phyloP scores from a whole-genome alignment of 1,284 basidiomycete genomes.

The Ustilago vetiveriae region DNA sequence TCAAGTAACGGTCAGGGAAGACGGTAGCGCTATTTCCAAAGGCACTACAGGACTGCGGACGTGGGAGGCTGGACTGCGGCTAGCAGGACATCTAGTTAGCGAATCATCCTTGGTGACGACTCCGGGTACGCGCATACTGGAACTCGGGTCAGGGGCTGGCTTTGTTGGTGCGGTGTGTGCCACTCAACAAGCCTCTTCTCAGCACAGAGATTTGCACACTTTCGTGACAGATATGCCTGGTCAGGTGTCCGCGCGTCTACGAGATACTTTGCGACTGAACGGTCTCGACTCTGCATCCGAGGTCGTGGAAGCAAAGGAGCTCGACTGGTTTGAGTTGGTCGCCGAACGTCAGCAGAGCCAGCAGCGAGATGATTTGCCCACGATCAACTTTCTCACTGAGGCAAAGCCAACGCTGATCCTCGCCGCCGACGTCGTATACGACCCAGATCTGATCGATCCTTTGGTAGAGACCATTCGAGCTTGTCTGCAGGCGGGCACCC shows the following conservation, averaged over 20 bases:
- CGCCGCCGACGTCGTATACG: conserved; percentile 52
- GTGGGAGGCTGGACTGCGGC: conserved; percentile 47
- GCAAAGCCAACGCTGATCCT: conserved; percentile 39
- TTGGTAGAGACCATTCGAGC: conserved; percentile 40
- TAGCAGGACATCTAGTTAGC: conserved; percentile 36
- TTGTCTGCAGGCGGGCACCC: conserved; percentile 18
- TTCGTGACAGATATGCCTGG: conserved; percentile 48
- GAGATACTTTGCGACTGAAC: conserved; percentile 31
- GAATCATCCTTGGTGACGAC: conserved; percentile 18
- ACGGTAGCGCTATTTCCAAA: conserved; percentile 40
- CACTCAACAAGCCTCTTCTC: conserved; percentile 11
- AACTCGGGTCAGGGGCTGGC: conserved; percentile 52
- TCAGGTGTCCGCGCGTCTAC: conserved; percentile 32
- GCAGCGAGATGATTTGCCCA: conserved; percentile 39
- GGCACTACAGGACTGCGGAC: conserved; percentile 49
- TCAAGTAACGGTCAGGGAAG: conserved; percentile 35
- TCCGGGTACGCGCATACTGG: conserved; percentile 33
- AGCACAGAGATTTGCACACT: conserved; percentile 6
- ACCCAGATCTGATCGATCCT: conserved; percentile 43
- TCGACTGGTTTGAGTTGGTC: conserved; percentile 48
- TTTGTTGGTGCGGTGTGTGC: conserved; percentile 45
- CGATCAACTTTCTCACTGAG: conserved; percentile 30
- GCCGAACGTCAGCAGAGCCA: conserved; percentile 39
- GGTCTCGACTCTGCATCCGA: conserved; percentile 6
- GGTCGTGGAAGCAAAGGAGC: conserved; percentile 15